Base-by-base conservation (phyloP, 371 early-diverging fungal genomes). In the Polyrhizophydium stewartii region DNA sequence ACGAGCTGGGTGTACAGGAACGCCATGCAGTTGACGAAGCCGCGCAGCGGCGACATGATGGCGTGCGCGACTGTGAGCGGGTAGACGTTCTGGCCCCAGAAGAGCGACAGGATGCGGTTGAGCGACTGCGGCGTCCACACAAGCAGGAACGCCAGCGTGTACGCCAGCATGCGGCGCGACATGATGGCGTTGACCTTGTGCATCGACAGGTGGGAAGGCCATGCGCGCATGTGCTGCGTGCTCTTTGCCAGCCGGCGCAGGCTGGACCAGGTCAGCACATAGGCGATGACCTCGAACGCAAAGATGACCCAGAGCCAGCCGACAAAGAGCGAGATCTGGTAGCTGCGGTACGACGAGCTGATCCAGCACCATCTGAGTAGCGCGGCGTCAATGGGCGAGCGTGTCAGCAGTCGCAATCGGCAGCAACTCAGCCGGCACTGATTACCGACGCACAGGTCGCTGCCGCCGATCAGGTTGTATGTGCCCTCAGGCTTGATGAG, bases 1-100 rank as follows among this genome's bases (percentile, higher is more conserved):
- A n/a, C n/a, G n/a, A n/a, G n/a, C n/a, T n/a, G n/a, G n/a, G n/a
- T 53, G 30, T 53, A 35, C 9, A 53, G 35, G 24, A 53, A 53
- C 35, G 25, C 53, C 5, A 6, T 5, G 25, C 6, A 53, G 53
- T 53, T 25, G 27, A 53, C 24, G 53, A 25, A 12, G 53, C 53
- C 53, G 21, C 53, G 53, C 30, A 53, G 30, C 10, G 53, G 53
- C 24, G 53, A 25, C 9, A 53, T 10, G n/a, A 31, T 53, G 53
- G 32, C 35, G 13, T 53, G 53, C n/a, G 25, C 13, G 32, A 53
- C 10, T 7, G 30, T 27, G 24, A 53, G 53, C 16, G 53, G 32
- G 25, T 12, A 53, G n/a, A 53, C 5, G 5, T 6, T 30, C 30
- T 3, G 7, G 3, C 35, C 35, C 25, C 13, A 12, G 7, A n/a